A percentile compares a stretch with the other conserved stretches of the same genome.
phyloP scores from a whole-genome alignment of 139 green algal genomes.

The Dunaliella sp. region DNA sequence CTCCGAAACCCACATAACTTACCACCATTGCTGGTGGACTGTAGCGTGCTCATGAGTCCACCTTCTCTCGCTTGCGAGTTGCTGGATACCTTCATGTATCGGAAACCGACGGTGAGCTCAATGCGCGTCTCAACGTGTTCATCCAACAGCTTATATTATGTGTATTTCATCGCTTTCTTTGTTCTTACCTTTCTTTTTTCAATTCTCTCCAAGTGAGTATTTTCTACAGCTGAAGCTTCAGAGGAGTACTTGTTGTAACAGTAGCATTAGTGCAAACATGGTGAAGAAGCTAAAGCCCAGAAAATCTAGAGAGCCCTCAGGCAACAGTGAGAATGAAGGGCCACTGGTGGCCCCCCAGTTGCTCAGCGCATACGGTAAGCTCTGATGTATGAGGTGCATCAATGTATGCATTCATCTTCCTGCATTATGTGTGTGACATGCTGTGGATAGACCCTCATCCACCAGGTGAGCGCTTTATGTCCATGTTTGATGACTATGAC shows the following conservation, averaged over 20 bases:
- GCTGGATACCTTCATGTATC: too few relatives aligned
- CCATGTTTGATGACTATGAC: slow-evolving; percentile 49
- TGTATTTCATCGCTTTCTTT: neutral
- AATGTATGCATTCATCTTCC: neutral
- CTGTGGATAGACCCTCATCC: neutral
- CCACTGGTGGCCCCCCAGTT: neutral
- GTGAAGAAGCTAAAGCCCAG: neutral
- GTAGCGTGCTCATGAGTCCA: too few relatives aligned
- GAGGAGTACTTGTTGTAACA: too few relatives aligned
- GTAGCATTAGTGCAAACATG: too few relatives aligned
- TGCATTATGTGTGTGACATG: neutral
- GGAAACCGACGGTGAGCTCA: too few relatives aligned
- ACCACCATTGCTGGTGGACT: too few relatives aligned
- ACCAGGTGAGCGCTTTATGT: slow-evolving; percentile 47
- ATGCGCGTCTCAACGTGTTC: too few relatives aligned
- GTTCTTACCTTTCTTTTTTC: neutral
- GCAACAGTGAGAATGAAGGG: neutral
- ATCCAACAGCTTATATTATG: too few relatives aligned
- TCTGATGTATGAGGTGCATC: too few relatives aligned
- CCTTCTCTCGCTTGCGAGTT: too few relatives aligned
- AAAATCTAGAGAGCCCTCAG: neutral
- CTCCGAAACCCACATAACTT: too few relatives aligned
- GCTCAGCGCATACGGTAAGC: neutral
- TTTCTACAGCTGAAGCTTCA: too few relatives aligned
- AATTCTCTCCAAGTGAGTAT: neutral